Conservation (phyloP, 257 asterid genomes). For the Ilex asprella region DNA sequence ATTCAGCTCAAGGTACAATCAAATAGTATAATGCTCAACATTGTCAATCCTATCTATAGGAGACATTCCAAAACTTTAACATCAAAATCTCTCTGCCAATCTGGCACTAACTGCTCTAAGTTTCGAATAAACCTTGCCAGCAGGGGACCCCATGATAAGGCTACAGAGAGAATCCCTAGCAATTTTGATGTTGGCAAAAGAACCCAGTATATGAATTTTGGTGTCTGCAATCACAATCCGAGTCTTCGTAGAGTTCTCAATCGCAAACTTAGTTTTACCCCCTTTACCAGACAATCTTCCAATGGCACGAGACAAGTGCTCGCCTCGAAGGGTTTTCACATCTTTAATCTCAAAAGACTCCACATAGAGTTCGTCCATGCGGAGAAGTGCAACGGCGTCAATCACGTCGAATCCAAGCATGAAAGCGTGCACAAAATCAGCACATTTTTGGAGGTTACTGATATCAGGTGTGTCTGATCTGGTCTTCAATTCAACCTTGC, state of each 20-base stretch:
- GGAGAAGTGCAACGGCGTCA: conserved; percentile 67
- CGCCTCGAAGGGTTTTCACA: conserved; percentile 78
- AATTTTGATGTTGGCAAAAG: conserved; percentile 69
- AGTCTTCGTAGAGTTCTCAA: conserved; percentile 76
- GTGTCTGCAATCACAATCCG: conserved; percentile 81
- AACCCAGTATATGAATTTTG: conserved; percentile 75
- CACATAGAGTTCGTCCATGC: conserved; percentile 74
- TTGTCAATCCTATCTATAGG: too few species aligned
- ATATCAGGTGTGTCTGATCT: conserved; percentile 78
- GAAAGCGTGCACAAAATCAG: conserved; percentile 90
- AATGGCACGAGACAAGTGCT: conserved; percentile 77
- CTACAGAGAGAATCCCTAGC: conserved; percentile 85
- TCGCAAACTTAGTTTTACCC: conserved; percentile 75
- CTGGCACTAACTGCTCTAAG: conserved; percentile 75
- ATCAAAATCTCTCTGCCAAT: conserved; percentile 70
- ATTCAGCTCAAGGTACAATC: too few species aligned
- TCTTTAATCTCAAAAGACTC: conserved; percentile 90
- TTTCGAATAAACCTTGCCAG: conserved; percentile 84
- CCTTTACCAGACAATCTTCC: conserved; percentile 93
- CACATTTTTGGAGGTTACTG: conserved; percentile 77
- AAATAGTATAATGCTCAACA: too few species aligned
- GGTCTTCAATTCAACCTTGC: conserved; percentile 81
- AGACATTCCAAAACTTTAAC: too few species aligned
- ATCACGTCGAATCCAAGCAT: conserved; percentile 67
- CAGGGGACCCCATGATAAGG: conserved; percentile 86